Base-by-base conservation (phyloP, 2,329 filamentous ascomycete genomes). In the Monilinia laxa region DNA sequence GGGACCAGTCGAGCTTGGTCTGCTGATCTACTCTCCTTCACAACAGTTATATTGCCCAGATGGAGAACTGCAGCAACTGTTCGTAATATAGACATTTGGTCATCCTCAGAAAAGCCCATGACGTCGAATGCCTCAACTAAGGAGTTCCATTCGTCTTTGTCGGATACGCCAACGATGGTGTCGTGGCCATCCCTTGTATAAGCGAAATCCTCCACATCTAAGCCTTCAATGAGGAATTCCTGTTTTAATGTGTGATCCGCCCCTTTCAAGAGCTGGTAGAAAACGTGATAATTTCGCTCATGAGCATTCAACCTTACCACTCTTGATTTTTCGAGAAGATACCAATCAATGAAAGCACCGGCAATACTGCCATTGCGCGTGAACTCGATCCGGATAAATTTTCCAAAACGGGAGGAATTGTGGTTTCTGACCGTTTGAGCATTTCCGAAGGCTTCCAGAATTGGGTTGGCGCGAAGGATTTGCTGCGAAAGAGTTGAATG, bases 271-370 rank as follows among this genome's bases (percentile, higher is more conserved):
- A 99, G 84, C 78, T 99, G 96, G 76, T 99, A 99, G 78, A 99
- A 99, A 66, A 99, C 84, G 77, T 99, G 95, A 77, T 99, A 99
- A 75, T 96, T 99, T 64, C 95, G 88, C 80, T 99, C 95, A 66
- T 92, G 90, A 0, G 86, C 76, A 75, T 96, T 97, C 69, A 97
- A 86, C 53, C 89, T 89, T 25, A 99, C 94, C 10, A 99, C 95
- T 73, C 95, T 87, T n/a, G 95, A 99, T 79, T 99, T 99, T 76
- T 99, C 95, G 18, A 99, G 82, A 0, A 99, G 83, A 78, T 98
- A 99, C 95, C 95, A 99, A 77, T 99, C 93, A 71, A 99, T 98
- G 79, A 93, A 97, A 28, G 95, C 95, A 47, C 96, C 96, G 4
- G 91, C 91, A 71, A 99, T 99, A 65, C 95, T 90, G 38, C 96